Percentiles rank a stretch among this genome's conserved stretches.
These are phyloP conservation scores for Pseudogymnoascus sp. DNA, from an alignment of 2,329 filamentous ascomycete species.

Conservation along the genomic window DNA sequence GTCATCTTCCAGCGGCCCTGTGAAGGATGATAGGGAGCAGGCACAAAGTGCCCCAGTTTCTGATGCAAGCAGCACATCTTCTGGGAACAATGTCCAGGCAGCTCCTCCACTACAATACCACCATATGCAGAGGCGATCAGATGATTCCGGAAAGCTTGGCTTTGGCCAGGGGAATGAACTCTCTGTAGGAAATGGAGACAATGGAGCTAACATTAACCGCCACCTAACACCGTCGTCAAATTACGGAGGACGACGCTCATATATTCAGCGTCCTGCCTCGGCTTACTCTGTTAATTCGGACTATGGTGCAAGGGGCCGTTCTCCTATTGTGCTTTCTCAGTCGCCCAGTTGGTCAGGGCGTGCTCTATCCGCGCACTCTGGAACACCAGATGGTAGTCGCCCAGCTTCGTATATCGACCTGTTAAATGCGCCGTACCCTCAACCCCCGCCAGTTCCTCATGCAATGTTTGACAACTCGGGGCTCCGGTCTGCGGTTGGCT, in stretches of 20 bases:
- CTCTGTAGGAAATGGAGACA: conserved; percentile 35
- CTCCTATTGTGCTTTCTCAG: conserved; percentile 36
- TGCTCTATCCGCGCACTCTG: conserved; percentile 28
- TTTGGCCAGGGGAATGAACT: conserved; percentile 19
- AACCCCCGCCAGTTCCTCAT: conserved; percentile 30
- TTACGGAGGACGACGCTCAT: conserved; percentile 48
- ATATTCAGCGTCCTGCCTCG: conserved; percentile 65
- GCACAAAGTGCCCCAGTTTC: background rate
- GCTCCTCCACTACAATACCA: conserved; percentile 59
- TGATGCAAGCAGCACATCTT: conserved; percentile 14
- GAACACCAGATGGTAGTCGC: conserved; percentile 25
- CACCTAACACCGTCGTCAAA: conserved; percentile 56
- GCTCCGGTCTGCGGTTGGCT: conserved; percentile 72
- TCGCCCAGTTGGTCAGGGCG: conserved; percentile 27
- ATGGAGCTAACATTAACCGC: conserved; percentile 48
- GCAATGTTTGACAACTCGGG: conserved; percentile 67
- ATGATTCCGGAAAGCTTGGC: conserved; percentile 32
- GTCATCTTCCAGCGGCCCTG: conserved; percentile 15
- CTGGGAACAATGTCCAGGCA: conserved; percentile 10
- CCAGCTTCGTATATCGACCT: conserved; percentile 42
- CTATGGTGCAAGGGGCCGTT: conserved; percentile 56
- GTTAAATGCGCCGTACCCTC: conserved; percentile 43
- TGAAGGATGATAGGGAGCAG: conserved; percentile 3
- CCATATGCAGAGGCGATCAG: conserved; percentile 41
- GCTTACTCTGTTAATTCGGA: conserved; percentile 72